phyloP scores from a whole-genome alignment of 2,329 filamentous ascomycete genomes.

The Colletotrichum karsti region DNA sequence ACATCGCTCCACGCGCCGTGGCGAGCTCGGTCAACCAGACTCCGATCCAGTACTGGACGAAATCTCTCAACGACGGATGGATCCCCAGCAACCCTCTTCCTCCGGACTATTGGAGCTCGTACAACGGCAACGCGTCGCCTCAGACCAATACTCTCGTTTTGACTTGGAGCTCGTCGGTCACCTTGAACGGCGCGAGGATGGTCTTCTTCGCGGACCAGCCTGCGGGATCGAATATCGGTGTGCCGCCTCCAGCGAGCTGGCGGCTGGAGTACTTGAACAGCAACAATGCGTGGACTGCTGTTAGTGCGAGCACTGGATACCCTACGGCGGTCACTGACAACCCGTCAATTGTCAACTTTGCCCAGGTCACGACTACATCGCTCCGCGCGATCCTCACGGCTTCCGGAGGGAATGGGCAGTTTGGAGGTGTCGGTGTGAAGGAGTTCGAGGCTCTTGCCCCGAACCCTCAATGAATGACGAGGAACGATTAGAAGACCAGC shows the following conservation, averaged over 20 bases:
- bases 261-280: constrained; percentile 34
- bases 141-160: constrained; percentile 38
- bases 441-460: constrained; percentile 14
- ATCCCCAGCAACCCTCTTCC: constrained; percentile 41
- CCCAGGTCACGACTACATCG: constrained; percentile 33
- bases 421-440: constrained; percentile 1
- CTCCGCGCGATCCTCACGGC: constrained; percentile 33
- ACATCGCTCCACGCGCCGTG: constrained; percentile 39
- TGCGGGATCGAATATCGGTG: constrained; percentile 37
- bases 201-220: constrained; percentile 41
- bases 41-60: constrained; percentile 47
- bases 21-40: constrained; percentile 36
- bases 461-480: neutral
- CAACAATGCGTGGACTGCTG: constrained; percentile 30
- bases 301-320: constrained; percentile 32
- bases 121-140: constrained; percentile 38
- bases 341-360: constrained; percentile 37
- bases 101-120: constrained; percentile 47
- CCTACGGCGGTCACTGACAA: constrained; percentile 35
- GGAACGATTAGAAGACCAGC: no score
- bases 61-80: constrained; percentile 41
- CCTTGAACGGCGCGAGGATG: constrained; percentile 39
- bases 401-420: constrained; percentile 27
- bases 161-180: constrained; percentile 38
- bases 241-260: constrained; percentile 40